phyloP scores from a whole-genome alignment of 345 rosid species.

The Capsella bursapastoris region DNA sequence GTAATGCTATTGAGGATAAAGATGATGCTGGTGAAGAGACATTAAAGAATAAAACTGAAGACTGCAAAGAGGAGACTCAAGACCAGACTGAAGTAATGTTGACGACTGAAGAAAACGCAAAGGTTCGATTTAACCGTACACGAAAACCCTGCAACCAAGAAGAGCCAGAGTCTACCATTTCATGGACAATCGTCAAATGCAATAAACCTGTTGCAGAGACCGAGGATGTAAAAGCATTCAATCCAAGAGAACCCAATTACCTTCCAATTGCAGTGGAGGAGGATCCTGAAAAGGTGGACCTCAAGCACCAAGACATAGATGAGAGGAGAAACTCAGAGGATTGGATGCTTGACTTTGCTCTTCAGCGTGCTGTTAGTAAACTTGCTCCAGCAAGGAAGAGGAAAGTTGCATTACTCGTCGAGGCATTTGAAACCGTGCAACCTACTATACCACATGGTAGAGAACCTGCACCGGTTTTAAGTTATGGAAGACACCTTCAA shows the following conservation, averaged over 20 bases:
- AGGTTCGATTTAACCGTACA: conserved; percentile 26
- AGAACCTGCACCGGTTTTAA: conserved; percentile 49
- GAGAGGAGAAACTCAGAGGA: conserved; percentile 83
- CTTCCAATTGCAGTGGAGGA: conserved; percentile 61
- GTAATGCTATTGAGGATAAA: conserved; percentile 5
- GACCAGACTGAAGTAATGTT: conserved; percentile 39
- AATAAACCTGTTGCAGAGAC: conserved; percentile 44
- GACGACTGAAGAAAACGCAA: conserved; percentile 16
- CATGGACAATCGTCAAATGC: conserved; percentile 51
- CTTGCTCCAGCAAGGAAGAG: conserved; percentile 79
- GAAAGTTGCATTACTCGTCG: conserved; percentile 91
- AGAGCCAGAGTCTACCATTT: conserved; percentile 31
- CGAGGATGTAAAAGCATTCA: conserved; percentile 55
- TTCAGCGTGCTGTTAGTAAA: conserved; percentile 72
- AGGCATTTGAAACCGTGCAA: conserved; percentile 84
- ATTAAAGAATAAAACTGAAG: conserved; percentile 19
- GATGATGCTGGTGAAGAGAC: conserved; percentile 34
- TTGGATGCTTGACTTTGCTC: conserved; percentile 94
- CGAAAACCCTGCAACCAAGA: conserved; percentile 46
- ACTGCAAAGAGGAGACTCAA: conserved; percentile 28
- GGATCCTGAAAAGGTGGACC: conserved; percentile 73
- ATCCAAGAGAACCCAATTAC: conserved; percentile 83
- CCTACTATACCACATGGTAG: conserved; percentile 52
- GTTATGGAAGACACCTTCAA: conserved; percentile 65
- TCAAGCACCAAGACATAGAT: conserved; percentile 72